Conservation (phyloP, 495 filamentous ascomycete species). For the Amorphotheca resinae region DNA sequence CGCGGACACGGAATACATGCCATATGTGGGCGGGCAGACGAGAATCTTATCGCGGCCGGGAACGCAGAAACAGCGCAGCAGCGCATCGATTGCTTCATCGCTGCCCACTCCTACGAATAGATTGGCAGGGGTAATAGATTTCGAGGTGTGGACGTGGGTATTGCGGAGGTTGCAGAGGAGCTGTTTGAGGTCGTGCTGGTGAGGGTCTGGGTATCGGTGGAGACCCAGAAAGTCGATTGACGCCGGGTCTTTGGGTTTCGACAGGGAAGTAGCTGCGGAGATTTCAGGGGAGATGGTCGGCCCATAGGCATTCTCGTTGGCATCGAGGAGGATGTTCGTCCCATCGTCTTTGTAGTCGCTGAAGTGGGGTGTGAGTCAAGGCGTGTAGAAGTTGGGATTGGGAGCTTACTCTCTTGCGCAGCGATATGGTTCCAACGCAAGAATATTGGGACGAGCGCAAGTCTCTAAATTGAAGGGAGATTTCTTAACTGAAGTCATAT, state of each 20-base stretch:
- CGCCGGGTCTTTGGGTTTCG: slow-evolving; percentile 12
- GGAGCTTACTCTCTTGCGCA: slow-evolving; percentile 66
- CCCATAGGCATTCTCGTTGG: slow-evolving; percentile 95
- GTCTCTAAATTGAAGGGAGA: slow-evolving; percentile 61
- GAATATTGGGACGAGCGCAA: slow-evolving; percentile 74
- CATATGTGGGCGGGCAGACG: slow-evolving; percentile 92
- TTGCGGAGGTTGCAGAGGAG: slow-evolving; percentile 80
- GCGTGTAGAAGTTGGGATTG: slow-evolving; percentile 8
- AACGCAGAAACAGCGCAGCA: slow-evolving; percentile 82
- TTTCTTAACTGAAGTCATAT: slow-evolving; percentile 13
- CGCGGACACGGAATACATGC: slow-evolving; percentile 93
- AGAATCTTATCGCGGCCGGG: slow-evolving; percentile 83
- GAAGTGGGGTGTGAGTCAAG: slow-evolving; percentile 17
- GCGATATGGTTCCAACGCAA: slow-evolving; percentile 71
- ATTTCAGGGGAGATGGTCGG: slow-evolving; percentile 41
- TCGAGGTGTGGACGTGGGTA: slow-evolving; percentile 63
- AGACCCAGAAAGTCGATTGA: slow-evolving; percentile 54
- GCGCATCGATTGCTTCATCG: slow-evolving; percentile 91
- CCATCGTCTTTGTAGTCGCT: slow-evolving; percentile 99
- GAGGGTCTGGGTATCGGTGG: slow-evolving; percentile 93
- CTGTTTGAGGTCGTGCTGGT: slow-evolving; percentile 78
- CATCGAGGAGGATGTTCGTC: slow-evolving; percentile 90
- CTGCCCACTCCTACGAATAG: slow-evolving; percentile 91
- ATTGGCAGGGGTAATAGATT: slow-evolving; percentile 65
- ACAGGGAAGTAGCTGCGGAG: background rate